Evolutionary conservation across 139 green algal species (phyloP).

Genomic region (Micractinium conductrix): DNA sequence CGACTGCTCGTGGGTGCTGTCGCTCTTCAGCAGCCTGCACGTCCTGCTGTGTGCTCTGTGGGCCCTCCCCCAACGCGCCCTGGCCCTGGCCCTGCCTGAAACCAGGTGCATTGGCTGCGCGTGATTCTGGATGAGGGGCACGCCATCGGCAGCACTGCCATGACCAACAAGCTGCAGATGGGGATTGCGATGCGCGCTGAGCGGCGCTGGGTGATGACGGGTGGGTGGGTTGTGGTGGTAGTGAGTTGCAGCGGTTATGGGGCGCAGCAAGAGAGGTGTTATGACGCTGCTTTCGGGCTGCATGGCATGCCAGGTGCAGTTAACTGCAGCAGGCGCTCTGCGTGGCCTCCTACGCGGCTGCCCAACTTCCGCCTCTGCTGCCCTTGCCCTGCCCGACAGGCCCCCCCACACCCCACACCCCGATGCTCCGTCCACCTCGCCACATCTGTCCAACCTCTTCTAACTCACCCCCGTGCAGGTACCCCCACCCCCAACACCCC

Average conservation of each 20-base stretch:
- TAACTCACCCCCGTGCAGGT: constrained; percentile 52
- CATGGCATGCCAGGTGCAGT: too few relatives aligned
- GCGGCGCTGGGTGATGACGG: constrained; percentile 92
- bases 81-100: neutral
- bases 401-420: neutral
- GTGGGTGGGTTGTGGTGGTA: constrained; percentile 30
- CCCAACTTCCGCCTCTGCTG: too few relatives aligned
- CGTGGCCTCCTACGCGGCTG: too few relatives aligned
- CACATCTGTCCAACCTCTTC: too few relatives aligned
- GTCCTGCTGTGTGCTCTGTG: too few relatives aligned
- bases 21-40: too few relatives aligned
- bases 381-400: too few relatives aligned
- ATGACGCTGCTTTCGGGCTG: too few relatives aligned
- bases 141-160: constrained; percentile 69
- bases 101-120: constrained; percentile 93
- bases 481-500: constrained; percentile 66
- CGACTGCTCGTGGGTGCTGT: too few relatives aligned
- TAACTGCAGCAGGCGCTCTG: too few relatives aligned
- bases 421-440: too few relatives aligned
- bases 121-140: constrained; percentile 97
- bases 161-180: constrained; percentile 91
- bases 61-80: too few relatives aligned
- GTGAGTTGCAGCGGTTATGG: neutral
- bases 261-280: neutral
- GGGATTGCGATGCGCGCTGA: constrained; percentile 77